Conservation (phyloP, 768 basidiomycete genomes). For the Mycena polygramma region DNA sequence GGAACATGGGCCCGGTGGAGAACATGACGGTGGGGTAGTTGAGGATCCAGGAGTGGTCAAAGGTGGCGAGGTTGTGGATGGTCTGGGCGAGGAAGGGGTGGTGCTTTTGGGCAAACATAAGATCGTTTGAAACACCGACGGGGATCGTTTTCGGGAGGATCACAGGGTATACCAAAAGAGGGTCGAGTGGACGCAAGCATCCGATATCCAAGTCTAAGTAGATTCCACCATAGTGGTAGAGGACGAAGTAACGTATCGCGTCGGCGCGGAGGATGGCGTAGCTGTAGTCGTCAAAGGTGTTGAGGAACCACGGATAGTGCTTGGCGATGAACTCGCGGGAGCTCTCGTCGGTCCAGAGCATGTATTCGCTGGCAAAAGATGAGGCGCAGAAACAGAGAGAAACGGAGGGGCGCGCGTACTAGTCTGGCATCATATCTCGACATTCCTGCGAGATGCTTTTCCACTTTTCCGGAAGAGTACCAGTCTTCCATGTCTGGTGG, state of each 20-base stretch:
- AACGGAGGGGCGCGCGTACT: constrained; percentile 72
- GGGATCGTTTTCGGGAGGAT: constrained; percentile 96
- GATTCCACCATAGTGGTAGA: constrained; percentile 94
- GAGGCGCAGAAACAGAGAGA: constrained; percentile 34
- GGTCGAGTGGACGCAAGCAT: constrained; percentile 88
- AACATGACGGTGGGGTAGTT: constrained; percentile 99
- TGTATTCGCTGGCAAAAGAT: constrained; percentile 80
- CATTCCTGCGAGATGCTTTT: constrained; percentile 84
- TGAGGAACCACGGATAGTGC: constrained; percentile 92
- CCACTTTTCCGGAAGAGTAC: constrained; percentile 88
- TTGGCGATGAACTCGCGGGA: constrained; percentile 92
- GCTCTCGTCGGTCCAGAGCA: constrained; percentile 94
- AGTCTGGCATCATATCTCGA: constrained; percentile 94
- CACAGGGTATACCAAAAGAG: constrained; percentile 86
- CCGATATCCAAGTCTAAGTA: constrained; percentile 99
- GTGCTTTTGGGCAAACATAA: constrained; percentile 89
- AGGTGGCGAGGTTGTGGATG: constrained; percentile 90
- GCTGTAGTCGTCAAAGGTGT: constrained; percentile 92
- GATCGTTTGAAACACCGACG: constrained; percentile 97
- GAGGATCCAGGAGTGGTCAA: constrained; percentile 93
- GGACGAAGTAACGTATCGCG: constrained; percentile 97
- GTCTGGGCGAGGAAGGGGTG: constrained; percentile 94
- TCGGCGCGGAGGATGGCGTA: constrained; percentile 97
- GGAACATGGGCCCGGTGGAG: constrained; percentile 99
- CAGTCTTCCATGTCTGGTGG: constrained; percentile 99